phyloP scores from a whole-genome alignment of 2,329 filamentous ascomycete genomes.

The Arachnomyces sp. region DNA sequence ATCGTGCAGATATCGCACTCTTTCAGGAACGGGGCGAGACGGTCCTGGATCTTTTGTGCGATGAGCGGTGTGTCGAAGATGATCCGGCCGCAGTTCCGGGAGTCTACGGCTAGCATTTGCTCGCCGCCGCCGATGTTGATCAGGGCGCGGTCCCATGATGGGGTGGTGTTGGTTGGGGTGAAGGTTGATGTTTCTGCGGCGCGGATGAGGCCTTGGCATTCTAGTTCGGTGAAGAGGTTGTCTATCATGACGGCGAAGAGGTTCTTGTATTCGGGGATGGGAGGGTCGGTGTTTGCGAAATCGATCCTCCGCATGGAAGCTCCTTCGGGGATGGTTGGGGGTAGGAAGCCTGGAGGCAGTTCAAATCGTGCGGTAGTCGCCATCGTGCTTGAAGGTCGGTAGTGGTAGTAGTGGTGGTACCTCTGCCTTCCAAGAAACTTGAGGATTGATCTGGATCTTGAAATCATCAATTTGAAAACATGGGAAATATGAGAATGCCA shows the following conservation, averaged over 20 bases:
- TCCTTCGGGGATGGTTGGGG: constrained; percentile 29
- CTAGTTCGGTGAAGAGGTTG: constrained; percentile 51
- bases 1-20: constrained; percentile 41
- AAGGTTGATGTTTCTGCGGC: constrained; percentile 35
- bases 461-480: too few species aligned
- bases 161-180: constrained; percentile 25
- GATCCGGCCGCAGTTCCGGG: constrained; percentile 65
- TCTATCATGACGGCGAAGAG: constrained; percentile 56
- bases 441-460: too few species aligned
- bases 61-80: constrained; percentile 62
- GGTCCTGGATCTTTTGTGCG: constrained; percentile 54
- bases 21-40: constrained; percentile 41
- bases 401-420: too few species aligned
- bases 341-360: constrained; percentile 22
- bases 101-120: constrained; percentile 50
- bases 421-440: too few species aligned
- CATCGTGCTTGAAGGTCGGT: too few species aligned
- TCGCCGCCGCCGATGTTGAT: constrained; percentile 56
- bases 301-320: constrained; percentile 45
- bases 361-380: too few species aligned
- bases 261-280: constrained; percentile 46
- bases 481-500: too few species aligned
- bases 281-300: constrained; percentile 38
- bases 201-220: constrained; percentile 52
- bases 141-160: constrained; percentile 59